Percentiles rank a stretch among this genome's conserved stretches.
Conservation (phyloP, 169 alveolate species). For the Plasmodium sp. region DNA sequence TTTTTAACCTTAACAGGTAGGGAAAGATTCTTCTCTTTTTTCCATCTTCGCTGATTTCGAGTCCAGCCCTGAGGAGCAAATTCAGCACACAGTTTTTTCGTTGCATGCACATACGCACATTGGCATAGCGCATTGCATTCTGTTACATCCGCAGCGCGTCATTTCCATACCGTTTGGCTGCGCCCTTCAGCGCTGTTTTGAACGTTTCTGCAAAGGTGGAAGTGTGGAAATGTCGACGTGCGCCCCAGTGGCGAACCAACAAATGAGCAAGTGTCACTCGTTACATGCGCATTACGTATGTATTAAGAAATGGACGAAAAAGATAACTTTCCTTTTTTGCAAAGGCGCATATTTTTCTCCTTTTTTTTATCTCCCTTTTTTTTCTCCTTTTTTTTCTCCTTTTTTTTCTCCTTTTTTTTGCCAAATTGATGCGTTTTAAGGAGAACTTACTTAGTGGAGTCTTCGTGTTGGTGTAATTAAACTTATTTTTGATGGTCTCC, state of each 20-base stretch:
- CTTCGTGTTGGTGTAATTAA: constrained; percentile 65
- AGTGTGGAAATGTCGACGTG: neutral
- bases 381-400: neutral
- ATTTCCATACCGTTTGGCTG: constrained; percentile 78
- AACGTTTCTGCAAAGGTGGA: constrained; percentile 73
- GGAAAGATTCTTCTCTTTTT: constrained; percentile 80
- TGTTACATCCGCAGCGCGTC: neutral
- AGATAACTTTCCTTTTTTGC: neutral
- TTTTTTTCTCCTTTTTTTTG: neutral
- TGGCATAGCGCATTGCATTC: neutral
- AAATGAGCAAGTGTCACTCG: neutral
- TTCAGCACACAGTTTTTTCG: neutral
- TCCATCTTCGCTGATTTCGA: constrained; percentile 79
- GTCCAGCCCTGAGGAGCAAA: constrained; percentile 75
- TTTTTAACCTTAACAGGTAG: constrained; percentile 76
- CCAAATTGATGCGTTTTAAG: neutral
- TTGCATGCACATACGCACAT: neutral
- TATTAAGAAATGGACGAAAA: neutral
- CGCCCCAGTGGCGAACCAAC: neutral
- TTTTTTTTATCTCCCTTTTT: neutral
- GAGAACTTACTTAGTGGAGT: constrained; percentile 74
- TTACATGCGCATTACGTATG: neutral
- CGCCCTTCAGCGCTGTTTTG: constrained; percentile 81
- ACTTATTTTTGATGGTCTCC: constrained; percentile 64
- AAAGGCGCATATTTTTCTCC: neutral